Percentiles rank a stretch among this genome's conserved stretches.
Conservation (phyloP, 2,329 filamentous ascomycete genomes). For the Monosporascus sp. region DNA sequence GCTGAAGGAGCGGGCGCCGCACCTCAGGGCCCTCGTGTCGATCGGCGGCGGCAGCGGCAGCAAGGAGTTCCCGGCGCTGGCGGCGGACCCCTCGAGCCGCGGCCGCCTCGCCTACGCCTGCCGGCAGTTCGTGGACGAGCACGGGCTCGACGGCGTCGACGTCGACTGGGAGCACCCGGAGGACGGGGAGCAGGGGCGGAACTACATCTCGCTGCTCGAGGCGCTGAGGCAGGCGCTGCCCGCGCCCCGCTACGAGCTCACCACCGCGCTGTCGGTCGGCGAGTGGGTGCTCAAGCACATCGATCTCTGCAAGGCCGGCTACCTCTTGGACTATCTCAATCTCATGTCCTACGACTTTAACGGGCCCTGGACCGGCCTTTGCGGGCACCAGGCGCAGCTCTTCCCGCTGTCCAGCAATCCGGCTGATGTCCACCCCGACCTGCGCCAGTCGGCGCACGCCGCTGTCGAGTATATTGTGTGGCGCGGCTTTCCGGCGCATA, state of each 20-base stretch:
- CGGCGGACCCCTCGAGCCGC: slow-evolving; percentile 40
- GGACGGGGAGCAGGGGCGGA: slow-evolving; percentile 44
- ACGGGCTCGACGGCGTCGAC: slow-evolving; percentile 59
- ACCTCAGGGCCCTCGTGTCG: slow-evolving; percentile 56
- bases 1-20: slow-evolving; percentile 51
- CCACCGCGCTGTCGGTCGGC: slow-evolving; percentile 58
- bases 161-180: slow-evolving; percentile 66
- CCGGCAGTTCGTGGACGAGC: slow-evolving; percentile 48
- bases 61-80: slow-evolving; percentile 54
- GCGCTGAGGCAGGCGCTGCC: slow-evolving; percentile 51
- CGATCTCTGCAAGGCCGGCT: slow-evolving; percentile 44
- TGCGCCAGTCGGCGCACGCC: slow-evolving; percentile 44
- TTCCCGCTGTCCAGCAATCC: slow-evolving; percentile 33
- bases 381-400: slow-evolving; percentile 61
- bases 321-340: slow-evolving; percentile 57
- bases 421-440: slow-evolving; percentile 18
- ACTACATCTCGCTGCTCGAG: slow-evolving; percentile 53
- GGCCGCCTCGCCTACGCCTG: slow-evolving; percentile 51
- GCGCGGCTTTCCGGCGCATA: slow-evolving; percentile 49
- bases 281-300: slow-evolving; percentile 59
- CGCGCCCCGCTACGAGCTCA: slow-evolving; percentile 50
- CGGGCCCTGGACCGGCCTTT: slow-evolving; percentile 55
- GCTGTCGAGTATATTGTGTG: slow-evolving; percentile 49
- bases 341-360: slow-evolving; percentile 67
- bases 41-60: slow-evolving; percentile 61